Conservation (phyloP, 2,329 filamentous ascomycete species). For the Clarireedia paspali region DNA sequence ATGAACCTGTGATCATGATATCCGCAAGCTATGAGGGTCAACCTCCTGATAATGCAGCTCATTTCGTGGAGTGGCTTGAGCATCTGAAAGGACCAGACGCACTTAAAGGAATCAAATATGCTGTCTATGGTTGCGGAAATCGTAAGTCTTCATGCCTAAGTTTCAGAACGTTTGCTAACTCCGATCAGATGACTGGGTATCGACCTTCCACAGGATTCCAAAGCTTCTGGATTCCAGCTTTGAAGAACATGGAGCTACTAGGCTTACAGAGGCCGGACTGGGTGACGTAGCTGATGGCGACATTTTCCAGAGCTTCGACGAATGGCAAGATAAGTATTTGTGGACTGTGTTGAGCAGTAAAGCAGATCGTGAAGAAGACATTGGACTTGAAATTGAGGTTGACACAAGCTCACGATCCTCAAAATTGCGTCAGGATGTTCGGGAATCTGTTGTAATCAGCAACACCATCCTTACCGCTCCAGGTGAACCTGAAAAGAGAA, state of each 20-base stretch:
- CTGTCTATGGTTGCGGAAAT: slow-evolving; percentile 64
- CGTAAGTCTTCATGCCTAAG: slow-evolving; percentile 29
- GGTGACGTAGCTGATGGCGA: slow-evolving; percentile 34
- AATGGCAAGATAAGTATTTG: slow-evolving; percentile 54
- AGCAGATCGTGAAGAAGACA: background rate
- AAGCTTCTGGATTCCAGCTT: slow-evolving; percentile 45
- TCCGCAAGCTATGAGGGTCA: slow-evolving; percentile 68
- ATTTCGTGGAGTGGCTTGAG: slow-evolving; percentile 62
- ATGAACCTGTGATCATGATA: slow-evolving; percentile 57
- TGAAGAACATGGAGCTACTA: slow-evolving; percentile 9
- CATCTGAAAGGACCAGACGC: slow-evolving; percentile 29
- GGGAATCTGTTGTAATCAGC: slow-evolving; percentile 50
- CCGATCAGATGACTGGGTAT: slow-evolving; percentile 40
- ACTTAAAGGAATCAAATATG: slow-evolving; percentile 51
- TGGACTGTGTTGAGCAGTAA: slow-evolving; percentile 33
- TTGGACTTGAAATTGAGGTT: slow-evolving; percentile 2
- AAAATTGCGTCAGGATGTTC: slow-evolving; percentile 52
- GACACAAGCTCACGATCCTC: slow-evolving; percentile 18
- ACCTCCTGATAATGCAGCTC: slow-evolving; percentile 62
- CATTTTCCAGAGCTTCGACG: slow-evolving; percentile 61
- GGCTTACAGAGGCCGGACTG: background rate
- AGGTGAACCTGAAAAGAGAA: slow-evolving; percentile 41
- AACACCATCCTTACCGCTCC: slow-evolving; percentile 43
- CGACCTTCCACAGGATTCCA: slow-evolving; percentile 62
- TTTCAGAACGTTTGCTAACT: slow-evolving; percentile 9